phyloP scores from a whole-genome alignment of 2,329 filamentous ascomycete species.

The Xylariaceae sp. region DNA sequence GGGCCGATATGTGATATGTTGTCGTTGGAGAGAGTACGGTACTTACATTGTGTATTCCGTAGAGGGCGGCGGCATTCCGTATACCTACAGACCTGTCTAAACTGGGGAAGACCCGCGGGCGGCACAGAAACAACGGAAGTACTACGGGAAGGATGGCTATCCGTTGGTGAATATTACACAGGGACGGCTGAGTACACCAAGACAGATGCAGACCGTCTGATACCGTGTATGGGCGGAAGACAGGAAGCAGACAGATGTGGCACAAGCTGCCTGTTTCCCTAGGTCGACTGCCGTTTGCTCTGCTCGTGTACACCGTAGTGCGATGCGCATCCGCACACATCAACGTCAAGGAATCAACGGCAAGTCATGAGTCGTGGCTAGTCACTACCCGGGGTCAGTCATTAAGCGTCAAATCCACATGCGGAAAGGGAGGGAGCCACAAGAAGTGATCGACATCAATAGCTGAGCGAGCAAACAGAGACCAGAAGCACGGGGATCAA shows the following conservation, averaged over 20 bases:
- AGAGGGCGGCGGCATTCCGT: slow-evolving; percentile 3
- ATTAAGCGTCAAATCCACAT: slow-evolving; percentile 18
- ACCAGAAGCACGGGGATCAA: slow-evolving; percentile 15
- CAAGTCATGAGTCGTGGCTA: slow-evolving; percentile 24
- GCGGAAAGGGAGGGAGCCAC: slow-evolving; percentile 16
- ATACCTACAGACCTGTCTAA: not conserved
- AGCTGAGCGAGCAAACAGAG: slow-evolving; percentile 23
- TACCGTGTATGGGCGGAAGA: slow-evolving; percentile 3
- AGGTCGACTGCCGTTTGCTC: slow-evolving; percentile 7
- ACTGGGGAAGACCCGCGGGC: not conserved
- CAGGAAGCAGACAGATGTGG: slow-evolving; percentile 4
- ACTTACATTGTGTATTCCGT: not conserved
- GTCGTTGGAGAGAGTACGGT: not conserved
- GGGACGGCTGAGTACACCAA: slow-evolving; percentile 24
- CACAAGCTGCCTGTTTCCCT: slow-evolving; percentile 23
- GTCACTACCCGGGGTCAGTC: slow-evolving; percentile 14
- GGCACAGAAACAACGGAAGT: slow-evolving; percentile 13
- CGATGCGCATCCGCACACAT: not conserved
- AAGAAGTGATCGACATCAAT: slow-evolving; percentile 14
- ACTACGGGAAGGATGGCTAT: slow-evolving; percentile 13
- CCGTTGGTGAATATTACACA: slow-evolving; percentile 2
- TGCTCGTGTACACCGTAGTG: not conserved
- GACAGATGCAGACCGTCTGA: slow-evolving; percentile 3
- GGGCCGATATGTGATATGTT: slow-evolving; percentile 12
- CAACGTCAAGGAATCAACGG: slow-evolving; percentile 2